These are phyloP conservation scores for Nicotiana rustica DNA, from an alignment of 305 asterid genomes.

Conservation along the genomic window DNA sequence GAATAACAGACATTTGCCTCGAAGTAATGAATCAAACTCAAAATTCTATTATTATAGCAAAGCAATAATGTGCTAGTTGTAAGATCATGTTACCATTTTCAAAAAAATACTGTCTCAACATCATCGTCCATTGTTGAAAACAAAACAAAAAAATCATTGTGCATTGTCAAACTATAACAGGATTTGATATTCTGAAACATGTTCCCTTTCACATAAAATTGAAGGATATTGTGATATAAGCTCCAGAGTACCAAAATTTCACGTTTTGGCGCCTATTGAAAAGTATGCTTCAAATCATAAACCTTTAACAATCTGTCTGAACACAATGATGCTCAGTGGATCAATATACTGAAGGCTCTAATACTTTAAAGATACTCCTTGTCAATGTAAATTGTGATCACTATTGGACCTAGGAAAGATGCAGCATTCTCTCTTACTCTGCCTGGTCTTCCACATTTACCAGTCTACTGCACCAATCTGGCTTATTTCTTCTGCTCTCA, in stretches of 20 bases:
- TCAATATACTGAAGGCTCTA: too few relatives aligned
- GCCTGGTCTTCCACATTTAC: too few relatives aligned
- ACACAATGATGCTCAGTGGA: too few relatives aligned
- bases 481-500: too few relatives aligned
- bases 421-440: too few relatives aligned
- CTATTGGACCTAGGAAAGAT: too few relatives aligned
- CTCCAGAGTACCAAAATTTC: conserved; percentile 2
- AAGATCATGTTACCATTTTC: too few relatives aligned
- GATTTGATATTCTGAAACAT: conserved; percentile 28
- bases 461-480: too few relatives aligned
- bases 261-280: not conserved
- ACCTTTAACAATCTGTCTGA: not conserved
- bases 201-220: conserved; percentile 31
- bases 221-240: not conserved
- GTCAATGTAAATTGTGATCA: too few relatives aligned
- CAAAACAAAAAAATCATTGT: not conserved
- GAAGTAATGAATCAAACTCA: conserved; percentile 15
- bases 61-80: not conserved
- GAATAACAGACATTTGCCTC: conserved; percentile 14
- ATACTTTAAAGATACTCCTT: too few relatives aligned
- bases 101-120: not conserved
- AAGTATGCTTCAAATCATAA: not conserved
- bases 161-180: conserved; percentile 33
- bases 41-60: conserved; percentile 2
- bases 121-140: conserved; percentile 13